These are phyloP conservation scores for Tardiomyces digboiensis DNA, from an alignment of 1,139 yeast genomes.

Conservation along the genomic window DNA sequence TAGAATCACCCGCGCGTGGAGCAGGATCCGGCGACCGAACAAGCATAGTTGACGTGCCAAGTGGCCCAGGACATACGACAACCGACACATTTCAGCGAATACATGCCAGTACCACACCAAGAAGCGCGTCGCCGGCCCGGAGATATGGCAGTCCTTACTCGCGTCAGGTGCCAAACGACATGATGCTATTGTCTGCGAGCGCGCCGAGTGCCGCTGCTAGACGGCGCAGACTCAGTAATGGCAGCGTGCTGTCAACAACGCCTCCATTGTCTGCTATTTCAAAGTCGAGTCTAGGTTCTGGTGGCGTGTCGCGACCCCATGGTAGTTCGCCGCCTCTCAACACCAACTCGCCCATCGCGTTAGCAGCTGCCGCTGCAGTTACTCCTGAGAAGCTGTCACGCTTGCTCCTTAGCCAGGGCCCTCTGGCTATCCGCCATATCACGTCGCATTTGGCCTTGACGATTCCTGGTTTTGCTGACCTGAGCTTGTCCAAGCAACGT, in stretches of 20 bases:
- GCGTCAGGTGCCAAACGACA: background rate
- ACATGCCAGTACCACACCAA: background rate
- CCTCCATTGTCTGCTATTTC: background rate
- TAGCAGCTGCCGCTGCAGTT: conserved; percentile 80
- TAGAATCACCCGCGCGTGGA: background rate
- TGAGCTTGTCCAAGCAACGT: conserved; percentile 83
- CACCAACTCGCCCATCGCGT: conserved; percentile 80
- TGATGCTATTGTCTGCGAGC: background rate
- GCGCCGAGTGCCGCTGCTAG: background rate
- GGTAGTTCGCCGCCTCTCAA: conserved; percentile 31
- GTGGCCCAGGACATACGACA: background rate
- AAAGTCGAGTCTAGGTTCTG: background rate
- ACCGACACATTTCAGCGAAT: background rate
- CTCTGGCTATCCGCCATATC: conserved; percentile 83
- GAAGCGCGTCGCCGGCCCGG: background rate
- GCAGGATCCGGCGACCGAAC: background rate
- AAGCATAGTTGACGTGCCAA: background rate
- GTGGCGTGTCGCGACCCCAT: background rate
- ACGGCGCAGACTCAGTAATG: background rate
- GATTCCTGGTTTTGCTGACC: conserved; percentile 69
- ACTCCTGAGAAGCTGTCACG: conserved; percentile 73
- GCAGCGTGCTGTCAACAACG: background rate
- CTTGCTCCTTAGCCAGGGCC: conserved; percentile 65
- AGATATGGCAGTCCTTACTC: background rate
- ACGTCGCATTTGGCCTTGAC: conserved; percentile 69